Evolutionary conservation across 2,329 filamentous ascomycete species (phyloP).

Genomic region (Sphaerostilbella broomeana): DNA sequence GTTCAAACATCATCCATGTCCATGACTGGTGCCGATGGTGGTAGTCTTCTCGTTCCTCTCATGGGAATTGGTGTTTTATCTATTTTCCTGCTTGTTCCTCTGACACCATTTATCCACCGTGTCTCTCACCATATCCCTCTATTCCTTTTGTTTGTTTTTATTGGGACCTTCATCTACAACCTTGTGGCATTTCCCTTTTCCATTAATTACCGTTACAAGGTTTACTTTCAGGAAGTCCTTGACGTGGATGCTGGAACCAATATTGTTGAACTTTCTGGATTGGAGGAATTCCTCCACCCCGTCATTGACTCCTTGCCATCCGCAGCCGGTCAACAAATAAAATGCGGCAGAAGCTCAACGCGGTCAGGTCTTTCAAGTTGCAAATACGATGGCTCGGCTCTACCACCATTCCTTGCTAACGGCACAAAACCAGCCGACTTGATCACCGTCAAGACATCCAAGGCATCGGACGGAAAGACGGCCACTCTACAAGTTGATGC

Average conservation of each 20-base stretch:
- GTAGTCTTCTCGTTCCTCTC: constrained; percentile 63
- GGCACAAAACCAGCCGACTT: constrained; percentile 46
- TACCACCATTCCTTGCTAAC: constrained; percentile 54
- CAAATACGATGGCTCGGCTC: constrained; percentile 55
- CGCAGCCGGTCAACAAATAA: constrained; percentile 53
- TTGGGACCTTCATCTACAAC: constrained; percentile 77
- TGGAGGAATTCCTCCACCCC: constrained; percentile 58
- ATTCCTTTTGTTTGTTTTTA: constrained; percentile 65
- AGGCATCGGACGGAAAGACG: constrained; percentile 33
- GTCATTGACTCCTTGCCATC: constrained; percentile 67
- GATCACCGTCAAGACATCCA: constrained; percentile 49
- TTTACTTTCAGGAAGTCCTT: constrained; percentile 78
- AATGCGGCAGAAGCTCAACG: constrained; percentile 42
- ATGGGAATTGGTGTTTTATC: constrained; percentile 61
- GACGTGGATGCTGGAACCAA: constrained; percentile 69
- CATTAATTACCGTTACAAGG: constrained; percentile 68
- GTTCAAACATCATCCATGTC: constrained; percentile 63
- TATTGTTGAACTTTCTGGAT: constrained; percentile 60
- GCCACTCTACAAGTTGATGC: constrained; percentile 63
- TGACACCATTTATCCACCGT: constrained; percentile 80
- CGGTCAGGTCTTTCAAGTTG: constrained; percentile 51
- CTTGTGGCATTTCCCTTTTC: constrained; percentile 86
- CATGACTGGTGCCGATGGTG: constrained; percentile 83
- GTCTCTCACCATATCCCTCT: constrained; percentile 76
- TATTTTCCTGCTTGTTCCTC: constrained; percentile 65